Conservation (phyloP, 805 yeast species). For the Wickerhamiella sorbophila region DNA sequence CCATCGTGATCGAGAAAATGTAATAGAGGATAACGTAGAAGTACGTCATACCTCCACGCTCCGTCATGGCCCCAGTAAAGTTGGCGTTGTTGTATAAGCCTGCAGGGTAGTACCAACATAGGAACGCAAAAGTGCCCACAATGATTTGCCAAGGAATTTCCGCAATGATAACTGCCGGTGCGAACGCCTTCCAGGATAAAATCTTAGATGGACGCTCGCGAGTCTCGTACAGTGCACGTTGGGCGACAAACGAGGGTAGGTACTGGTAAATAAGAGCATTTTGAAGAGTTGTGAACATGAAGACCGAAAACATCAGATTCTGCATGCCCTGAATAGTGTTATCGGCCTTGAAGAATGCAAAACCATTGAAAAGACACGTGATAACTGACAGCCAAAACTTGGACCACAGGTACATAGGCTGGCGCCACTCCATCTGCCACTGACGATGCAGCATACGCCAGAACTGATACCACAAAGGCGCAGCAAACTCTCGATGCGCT, state of each 20-base stretch:
- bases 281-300: constrained; percentile 42
- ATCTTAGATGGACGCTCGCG: constrained; percentile 60
- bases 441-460: constrained; percentile 31
- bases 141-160: constrained; percentile 48
- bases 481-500: constrained; percentile 28
- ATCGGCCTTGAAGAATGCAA: constrained; percentile 49
- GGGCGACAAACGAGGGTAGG: constrained; percentile 41
- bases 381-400: constrained; percentile 38
- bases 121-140: constrained; percentile 37
- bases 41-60: constrained; percentile 39
- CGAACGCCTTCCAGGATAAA: constrained; percentile 52
- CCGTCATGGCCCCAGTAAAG: constrained; percentile 30
- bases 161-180: constrained; percentile 37
- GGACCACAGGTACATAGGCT: constrained; percentile 47
- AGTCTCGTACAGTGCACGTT: constrained; percentile 52
- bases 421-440: constrained; percentile 38
- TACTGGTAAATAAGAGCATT: constrained; percentile 51
- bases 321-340: constrained; percentile 39
- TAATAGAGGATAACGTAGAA: constrained; percentile 38
- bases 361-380: constrained; percentile 55
- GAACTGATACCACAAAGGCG: constrained; percentile 35
- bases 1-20: constrained; percentile 37
- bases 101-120: constrained; percentile 39
- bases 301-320: constrained; percentile 44
- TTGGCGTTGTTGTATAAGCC: constrained; percentile 32